Conservation (phyloP, 345 rosid genomes). For the Sonneratia alba region DNA sequence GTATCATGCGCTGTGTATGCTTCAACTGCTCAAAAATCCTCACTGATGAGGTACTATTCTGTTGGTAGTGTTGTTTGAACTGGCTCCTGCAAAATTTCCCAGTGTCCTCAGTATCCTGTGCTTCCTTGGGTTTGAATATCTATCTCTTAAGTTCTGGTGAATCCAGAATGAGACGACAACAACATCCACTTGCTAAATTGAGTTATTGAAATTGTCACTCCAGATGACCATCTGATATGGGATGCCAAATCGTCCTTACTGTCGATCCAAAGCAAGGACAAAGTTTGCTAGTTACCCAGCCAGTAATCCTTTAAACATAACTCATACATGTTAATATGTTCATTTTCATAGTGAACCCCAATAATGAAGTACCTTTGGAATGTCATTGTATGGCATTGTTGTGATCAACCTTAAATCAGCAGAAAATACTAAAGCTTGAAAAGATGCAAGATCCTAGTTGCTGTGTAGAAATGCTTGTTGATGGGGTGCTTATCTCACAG, state of each 20-base stretch:
- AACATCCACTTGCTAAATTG: neutral
- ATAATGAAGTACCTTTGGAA: neutral
- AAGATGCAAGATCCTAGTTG: neutral
- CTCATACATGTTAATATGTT: neutral
- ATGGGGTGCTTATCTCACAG: neutral
- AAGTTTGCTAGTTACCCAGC: neutral
- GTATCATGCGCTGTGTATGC: conserved; percentile 88
- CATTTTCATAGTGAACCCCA: neutral
- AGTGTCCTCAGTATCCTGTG: neutral
- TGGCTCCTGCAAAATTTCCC: neutral
- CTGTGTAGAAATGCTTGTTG: neutral
- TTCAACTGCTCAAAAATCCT: conserved; percentile 90
- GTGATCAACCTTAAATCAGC: neutral
- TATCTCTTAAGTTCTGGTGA: neutral
- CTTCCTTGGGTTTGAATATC: neutral
- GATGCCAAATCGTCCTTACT: neutral
- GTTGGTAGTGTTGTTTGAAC: neutral
- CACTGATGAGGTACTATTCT: conserved; percentile 68
- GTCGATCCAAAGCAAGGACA: neutral
- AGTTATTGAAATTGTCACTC: neutral
- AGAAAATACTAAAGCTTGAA: neutral
- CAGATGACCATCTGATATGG: neutral
- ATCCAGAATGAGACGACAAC: neutral
- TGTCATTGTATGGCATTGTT: neutral
- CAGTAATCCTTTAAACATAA: neutral